Conservation (phyloP, 1,284 basidiomycete species). For the Vanrija sp. region DNA sequence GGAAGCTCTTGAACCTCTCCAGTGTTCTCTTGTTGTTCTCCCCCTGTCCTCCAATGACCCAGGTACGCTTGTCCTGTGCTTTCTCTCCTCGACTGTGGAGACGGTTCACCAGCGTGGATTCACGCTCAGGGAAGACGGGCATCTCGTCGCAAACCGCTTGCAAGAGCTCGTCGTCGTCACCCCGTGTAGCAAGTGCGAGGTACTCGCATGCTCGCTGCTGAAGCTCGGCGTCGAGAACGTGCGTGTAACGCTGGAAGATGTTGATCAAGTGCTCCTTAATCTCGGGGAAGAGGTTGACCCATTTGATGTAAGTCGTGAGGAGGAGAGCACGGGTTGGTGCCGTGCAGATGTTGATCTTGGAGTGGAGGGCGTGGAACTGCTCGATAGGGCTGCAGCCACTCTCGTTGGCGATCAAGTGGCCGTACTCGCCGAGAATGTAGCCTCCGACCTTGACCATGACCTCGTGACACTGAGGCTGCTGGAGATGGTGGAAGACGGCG, state of each 20-base stretch:
- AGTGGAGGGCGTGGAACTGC: slow-evolving; percentile 90
- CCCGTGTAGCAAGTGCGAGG: slow-evolving; percentile 71
- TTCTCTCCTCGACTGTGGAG: slow-evolving; percentile 84
- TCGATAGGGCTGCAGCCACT: slow-evolving; percentile 87
- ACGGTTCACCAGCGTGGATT: slow-evolving; percentile 79
- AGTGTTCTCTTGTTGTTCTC: slow-evolving; percentile 70
- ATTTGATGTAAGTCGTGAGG: slow-evolving; percentile 93
- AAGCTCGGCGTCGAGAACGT: slow-evolving; percentile 94
- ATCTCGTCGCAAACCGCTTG: slow-evolving; percentile 97
- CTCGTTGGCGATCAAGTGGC: slow-evolving; percentile 94
- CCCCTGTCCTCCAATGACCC: slow-evolving; percentile 92
- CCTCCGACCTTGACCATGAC: slow-evolving; percentile 97
- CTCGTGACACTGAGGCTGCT: slow-evolving; percentile 86
- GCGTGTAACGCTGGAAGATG: slow-evolving; percentile 95
- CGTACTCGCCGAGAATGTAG: slow-evolving; percentile 95
- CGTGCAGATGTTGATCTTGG: slow-evolving; percentile 91
- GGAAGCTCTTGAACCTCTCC: slow-evolving; percentile 56
- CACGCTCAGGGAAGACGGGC: slow-evolving; percentile 94
- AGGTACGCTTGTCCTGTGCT: slow-evolving; percentile 87
- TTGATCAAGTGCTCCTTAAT: slow-evolving; percentile 90
- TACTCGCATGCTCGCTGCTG: slow-evolving; percentile 99
- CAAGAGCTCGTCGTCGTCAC: slow-evolving; percentile 85
- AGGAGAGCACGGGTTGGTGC: slow-evolving; percentile 88
- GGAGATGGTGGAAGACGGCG: slow-evolving; percentile 88
- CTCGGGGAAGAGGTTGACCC: slow-evolving; percentile 96